Percentiles rank a stretch among this genome's conserved stretches.
phyloP scores from a whole-genome alignment of 2,329 filamentous ascomycete genomes.

The Fusarium palustre region DNA sequence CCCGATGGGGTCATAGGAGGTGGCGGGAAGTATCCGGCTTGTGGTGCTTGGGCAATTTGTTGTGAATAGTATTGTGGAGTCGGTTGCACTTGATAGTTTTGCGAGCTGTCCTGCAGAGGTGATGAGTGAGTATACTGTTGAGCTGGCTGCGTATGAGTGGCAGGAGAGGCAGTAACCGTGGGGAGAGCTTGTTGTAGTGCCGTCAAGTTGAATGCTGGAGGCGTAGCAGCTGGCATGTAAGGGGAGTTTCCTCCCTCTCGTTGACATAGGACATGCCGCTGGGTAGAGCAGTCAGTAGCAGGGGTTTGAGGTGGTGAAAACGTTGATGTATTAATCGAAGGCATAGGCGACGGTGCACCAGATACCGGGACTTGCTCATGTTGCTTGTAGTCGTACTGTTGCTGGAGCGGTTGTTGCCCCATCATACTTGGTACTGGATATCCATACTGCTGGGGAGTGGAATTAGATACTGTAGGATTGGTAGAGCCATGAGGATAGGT shows the following conservation, averaged over 20 bases:
- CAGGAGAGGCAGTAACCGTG: not conserved
- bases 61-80: not conserved
- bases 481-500: slow-evolving; percentile 27
- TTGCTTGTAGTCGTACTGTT: not conserved
- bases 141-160: not conserved
- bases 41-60: not conserved
- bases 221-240: not conserved
- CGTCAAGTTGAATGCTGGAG: slow-evolving; percentile 26
- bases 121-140: not conserved
- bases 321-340: not conserved
- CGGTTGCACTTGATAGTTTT: not conserved
- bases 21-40: slow-evolving; percentile 11
- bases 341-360: not conserved
- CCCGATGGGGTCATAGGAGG: not conserved
- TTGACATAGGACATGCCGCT: not conserved
- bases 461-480: not conserved
- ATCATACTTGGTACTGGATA: not conserved
- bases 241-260: not conserved
- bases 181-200: slow-evolving; percentile 34
- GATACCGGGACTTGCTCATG: not conserved
- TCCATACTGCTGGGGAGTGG: not conserved
- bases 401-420: slow-evolving; percentile 1
- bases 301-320: slow-evolving; percentile 22
- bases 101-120: not conserved
- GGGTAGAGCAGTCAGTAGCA: not conserved